Evolutionary conservation across 2,329 filamentous ascomycete genomes (phyloP), one percentile per base, ranked within the genome.

Genomic region (Nemania abortiva): DNA sequence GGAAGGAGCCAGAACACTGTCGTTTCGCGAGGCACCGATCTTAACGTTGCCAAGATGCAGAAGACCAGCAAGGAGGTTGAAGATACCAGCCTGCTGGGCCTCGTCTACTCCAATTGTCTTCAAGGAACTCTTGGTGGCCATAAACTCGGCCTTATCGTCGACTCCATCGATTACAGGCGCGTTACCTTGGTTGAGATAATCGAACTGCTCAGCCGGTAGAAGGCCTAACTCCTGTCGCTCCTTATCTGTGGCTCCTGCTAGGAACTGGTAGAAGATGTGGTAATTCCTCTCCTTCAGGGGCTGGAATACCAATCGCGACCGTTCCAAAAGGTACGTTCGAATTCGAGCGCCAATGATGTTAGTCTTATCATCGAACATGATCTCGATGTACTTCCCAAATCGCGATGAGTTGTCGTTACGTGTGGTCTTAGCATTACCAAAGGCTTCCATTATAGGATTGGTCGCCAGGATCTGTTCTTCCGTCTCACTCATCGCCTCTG

Each of bases 311-410:
- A 99, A 86, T 83, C 96, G 91, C 70, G 96, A 98, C 69, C 96
- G 92, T 81, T 99, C 96, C 53, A 99, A 86, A 74, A 99, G 86
- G 79, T 99, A 99, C 65, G 95, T 98, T 76, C 96, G 89, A 79
- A 99, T 99, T 84, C 97, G 97, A 65, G 96, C 96, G 74, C 96
- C 96, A 78, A 98, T 98, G 77, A 99, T 99, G 80, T 97, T 96
- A 71, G 94, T 97, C 77, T 91, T 89, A 72, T 93, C 89, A 83
- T 98, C 95, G 81, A 99, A 99, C 94, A 98, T 95, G 80, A 99
- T 99, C 84, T 99, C 96, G 76, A 99, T 98, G 82, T 99, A 99
- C 86, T 99, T 99, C 81, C 96, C 96, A 82, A 99, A 99, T 78
- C 96, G 90, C 50, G 96, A 99, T 53, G 96, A 99, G 84, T 99